These are phyloP conservation scores for Yarrowia galli DNA, from an alignment of 1,139 yeast species.

Conservation along the genomic window DNA sequence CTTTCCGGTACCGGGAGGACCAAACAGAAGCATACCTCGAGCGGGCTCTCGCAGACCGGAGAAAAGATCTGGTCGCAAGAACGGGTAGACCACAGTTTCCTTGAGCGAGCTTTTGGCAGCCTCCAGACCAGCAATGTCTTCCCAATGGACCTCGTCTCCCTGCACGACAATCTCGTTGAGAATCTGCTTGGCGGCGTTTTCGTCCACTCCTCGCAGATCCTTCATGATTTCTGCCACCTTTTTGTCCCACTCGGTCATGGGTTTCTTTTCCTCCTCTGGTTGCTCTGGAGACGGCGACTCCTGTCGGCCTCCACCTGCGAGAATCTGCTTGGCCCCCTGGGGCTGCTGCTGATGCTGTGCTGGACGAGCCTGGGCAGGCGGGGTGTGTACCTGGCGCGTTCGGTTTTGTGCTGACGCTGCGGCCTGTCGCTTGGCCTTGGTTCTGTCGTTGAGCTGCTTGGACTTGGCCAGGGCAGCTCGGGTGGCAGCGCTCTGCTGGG, in stretches of 20 bases:
- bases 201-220: conserved; percentile 58
- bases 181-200: conserved; percentile 80
- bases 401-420: conserved; percentile 23
- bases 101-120: conserved; percentile 87
- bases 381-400: conserved; percentile 28
- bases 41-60: conserved; percentile 95
- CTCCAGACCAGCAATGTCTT: conserved; percentile 93
- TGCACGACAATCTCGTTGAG: conserved; percentile 89
- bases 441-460: conserved; percentile 34
- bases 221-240: conserved; percentile 48
- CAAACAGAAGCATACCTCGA: conserved; percentile 92
- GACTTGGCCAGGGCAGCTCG: conserved; percentile 36
- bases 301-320: conserved; percentile 6
- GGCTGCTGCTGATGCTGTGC: conserved; percentile 15
- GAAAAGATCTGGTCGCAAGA: conserved; percentile 90
- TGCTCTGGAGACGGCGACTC: conserved; percentile 46
- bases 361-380: conserved; percentile 13
- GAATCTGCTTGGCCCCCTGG: conserved; percentile 20
- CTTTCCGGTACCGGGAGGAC: conserved; percentile 99
- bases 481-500: conserved; percentile 35
- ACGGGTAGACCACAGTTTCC: conserved; percentile 97
- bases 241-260: conserved; percentile 46
- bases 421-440: conserved; percentile 37
- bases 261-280: conserved; percentile 42
- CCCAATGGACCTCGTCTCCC: conserved; percentile 97